Evolutionary conservation across 345 rosid genomes (phyloP), one percentile per base, ranked within the genome.

Genomic region (Corchorus capsularis): DNA sequence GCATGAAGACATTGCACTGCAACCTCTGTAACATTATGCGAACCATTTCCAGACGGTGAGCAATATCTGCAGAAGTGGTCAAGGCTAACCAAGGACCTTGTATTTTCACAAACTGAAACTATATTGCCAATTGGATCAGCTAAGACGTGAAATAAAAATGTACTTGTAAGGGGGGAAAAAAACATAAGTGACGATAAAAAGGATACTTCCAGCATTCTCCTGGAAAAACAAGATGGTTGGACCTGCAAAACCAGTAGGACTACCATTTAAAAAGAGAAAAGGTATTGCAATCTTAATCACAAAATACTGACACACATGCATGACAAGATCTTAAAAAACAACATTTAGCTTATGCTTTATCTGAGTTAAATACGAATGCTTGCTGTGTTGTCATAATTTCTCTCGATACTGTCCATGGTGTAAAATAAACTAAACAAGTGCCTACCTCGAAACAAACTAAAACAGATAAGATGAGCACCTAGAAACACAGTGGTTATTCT

Each of bases 121-220:
- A 60, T 32, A 56, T 17, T 17, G 32, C 55, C 55, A 65, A 49
- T 10, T 57, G 55, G 50, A 56, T 68, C 37, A 10, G 5, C 37
- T 34, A 67, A 27, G 49, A 68, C 49, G 34, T n/a, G 11, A 70
- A 56, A 52, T 59, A 52, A 19, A 70, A 17, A 35, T 37, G 39
- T 19, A 47, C 27, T 27, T 27, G 27, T 27, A 27, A 0, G 27
- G 27, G 1, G 1, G 9, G 5, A 61, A 13, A 52, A 50, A 70
- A 57, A n/a, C 43, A 37, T 67, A 57, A 55, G 9, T 17, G 16
- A 59, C 20, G 62, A 47, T 59, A 67, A 63, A 11, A 81, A 96
- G 94, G 98, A 96, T 96, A 94, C 99, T 96, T 83, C 99, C 99
- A 4, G 99, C 99, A 86, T 96, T 96, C 85, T 96, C 99, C 85